Evolutionary conservation across 257 asterid species (phyloP).

Genomic region (Ligustrum vulgare): DNA sequence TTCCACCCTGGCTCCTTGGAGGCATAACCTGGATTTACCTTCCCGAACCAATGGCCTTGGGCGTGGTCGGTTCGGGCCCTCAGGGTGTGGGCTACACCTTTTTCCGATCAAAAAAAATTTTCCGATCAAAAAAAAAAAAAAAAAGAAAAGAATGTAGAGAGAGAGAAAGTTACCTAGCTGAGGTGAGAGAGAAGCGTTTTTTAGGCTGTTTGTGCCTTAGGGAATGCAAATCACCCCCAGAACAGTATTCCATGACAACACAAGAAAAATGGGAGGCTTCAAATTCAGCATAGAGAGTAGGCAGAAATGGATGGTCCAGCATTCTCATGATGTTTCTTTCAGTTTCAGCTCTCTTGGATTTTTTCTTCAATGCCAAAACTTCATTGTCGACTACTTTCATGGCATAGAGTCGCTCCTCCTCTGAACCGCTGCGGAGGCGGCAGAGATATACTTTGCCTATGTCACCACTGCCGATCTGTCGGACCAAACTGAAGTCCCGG

Average conservation of each 20-base stretch:
- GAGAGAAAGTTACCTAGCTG: slow-evolving; percentile 52
- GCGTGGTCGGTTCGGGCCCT: no score
- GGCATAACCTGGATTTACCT: no score
- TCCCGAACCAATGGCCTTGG: no score
- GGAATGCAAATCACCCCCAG: slow-evolving; percentile 88
- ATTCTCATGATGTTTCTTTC: slow-evolving; percentile 70
- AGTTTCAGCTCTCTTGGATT: slow-evolving; percentile 73
- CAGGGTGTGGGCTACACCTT: no score
- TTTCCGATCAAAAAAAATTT: no score
- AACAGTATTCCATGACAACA: slow-evolving; percentile 79
- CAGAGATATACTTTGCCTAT: slow-evolving; percentile 76
- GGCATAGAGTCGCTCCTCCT: slow-evolving; percentile 54
- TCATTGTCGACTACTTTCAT: slow-evolving; percentile 85
- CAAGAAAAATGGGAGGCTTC: slow-evolving; percentile 74
- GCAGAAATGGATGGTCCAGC: slow-evolving; percentile 81
- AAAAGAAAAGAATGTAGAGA: background rate
- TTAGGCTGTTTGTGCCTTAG: slow-evolving; percentile 71
- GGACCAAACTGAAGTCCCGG: slow-evolving; percentile 70
- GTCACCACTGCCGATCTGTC: slow-evolving; percentile 88
- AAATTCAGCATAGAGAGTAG: slow-evolving; percentile 69
- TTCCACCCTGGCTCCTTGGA: no score
- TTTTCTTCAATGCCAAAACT: slow-evolving; percentile 71
- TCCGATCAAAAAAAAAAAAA: background rate
- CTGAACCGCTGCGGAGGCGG: slow-evolving; percentile 39
- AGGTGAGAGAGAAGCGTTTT: slow-evolving; percentile 63